Conservation (phyloP, 2,329 filamentous ascomycete genomes). For the Pestalotiopsis sp. region DNA sequence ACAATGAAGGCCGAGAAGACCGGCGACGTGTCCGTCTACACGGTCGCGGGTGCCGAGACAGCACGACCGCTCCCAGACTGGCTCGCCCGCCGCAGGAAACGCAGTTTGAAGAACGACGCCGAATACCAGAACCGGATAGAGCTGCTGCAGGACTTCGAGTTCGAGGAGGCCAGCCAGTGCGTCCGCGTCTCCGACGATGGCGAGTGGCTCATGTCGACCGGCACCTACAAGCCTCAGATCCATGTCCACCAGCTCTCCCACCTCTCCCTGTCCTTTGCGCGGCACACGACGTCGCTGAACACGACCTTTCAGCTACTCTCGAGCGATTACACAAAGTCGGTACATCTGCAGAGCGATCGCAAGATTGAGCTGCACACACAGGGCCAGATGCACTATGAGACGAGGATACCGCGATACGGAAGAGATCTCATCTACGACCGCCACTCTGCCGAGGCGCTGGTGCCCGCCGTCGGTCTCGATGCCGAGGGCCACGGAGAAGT, state of each 20-base stretch:
- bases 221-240: constrained; percentile 69
- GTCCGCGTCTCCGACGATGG: constrained; percentile 92
- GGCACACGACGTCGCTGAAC: constrained; percentile 91
- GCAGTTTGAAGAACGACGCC: constrained; percentile 87
- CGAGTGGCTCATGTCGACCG: constrained; percentile 81
- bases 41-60: constrained; percentile 88
- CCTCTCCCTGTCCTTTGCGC: constrained; percentile 87
- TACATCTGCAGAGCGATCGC: constrained; percentile 91
- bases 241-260: constrained; percentile 96
- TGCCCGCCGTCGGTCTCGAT: constrained; percentile 88
- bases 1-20: constrained; percentile 82
- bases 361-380: constrained; percentile 92
- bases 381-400: constrained; percentile 83
- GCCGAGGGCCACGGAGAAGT: constrained; percentile 87
- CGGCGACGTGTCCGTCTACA: constrained; percentile 88
- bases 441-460: constrained; percentile 78
- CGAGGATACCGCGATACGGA: constrained; percentile 90
- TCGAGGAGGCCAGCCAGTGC: constrained; percentile 92
- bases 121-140: constrained; percentile 95
- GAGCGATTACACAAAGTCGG: constrained; percentile 88
- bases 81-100: constrained; percentile 87
- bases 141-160: constrained; percentile 87
- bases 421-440: constrained; percentile 86
- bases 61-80: constrained; percentile 91
- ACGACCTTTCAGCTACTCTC: constrained; percentile 89